phyloP scores from a whole-genome alignment of 495 filamentous ascomycete species.

The Podospora sp. region DNA sequence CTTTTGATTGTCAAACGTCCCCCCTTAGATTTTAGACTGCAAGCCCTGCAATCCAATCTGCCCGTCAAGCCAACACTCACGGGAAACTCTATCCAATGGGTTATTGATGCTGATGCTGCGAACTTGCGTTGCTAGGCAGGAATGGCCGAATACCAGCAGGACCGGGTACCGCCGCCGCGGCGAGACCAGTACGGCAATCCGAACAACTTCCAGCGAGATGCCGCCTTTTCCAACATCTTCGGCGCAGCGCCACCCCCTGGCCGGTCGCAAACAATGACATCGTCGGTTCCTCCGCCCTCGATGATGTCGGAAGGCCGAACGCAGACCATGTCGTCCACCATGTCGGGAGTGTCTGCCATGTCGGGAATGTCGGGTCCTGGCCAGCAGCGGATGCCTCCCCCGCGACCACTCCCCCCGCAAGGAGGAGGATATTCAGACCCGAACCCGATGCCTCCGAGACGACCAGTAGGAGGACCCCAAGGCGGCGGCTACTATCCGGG shows the following conservation, averaged over 20 bases:
- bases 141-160: conserved; percentile 90
- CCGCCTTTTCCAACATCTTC: conserved; percentile 95
- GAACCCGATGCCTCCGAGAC: conserved; percentile 34
- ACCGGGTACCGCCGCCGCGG: conserved; percentile 64
- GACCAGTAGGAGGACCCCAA: conserved; percentile 46
- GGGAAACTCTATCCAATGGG: background rate
- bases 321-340: conserved; percentile 87
- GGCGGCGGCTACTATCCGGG: conserved; percentile 60
- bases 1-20: conserved; percentile 32
- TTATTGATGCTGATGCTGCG: conserved; percentile 4
- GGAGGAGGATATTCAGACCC: conserved; percentile 51
- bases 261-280: conserved; percentile 84
- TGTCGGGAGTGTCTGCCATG: conserved; percentile 60
- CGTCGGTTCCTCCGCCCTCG: conserved; percentile 54
- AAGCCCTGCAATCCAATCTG: background rate
- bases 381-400: conserved; percentile 62
- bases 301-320: conserved; percentile 65
- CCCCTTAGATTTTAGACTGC: conserved; percentile 5
- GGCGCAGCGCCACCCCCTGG: conserved; percentile 84
- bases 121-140: background rate
- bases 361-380: conserved; percentile 25
- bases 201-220: conserved; percentile 81
- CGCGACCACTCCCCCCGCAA: conserved; percentile 54
- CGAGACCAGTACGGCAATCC: conserved; percentile 66
- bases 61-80: background rate